These are phyloP conservation scores for Solanum raphanifolium DNA, from an alignment of 257 asterid genomes.

Conservation along the genomic window DNA sequence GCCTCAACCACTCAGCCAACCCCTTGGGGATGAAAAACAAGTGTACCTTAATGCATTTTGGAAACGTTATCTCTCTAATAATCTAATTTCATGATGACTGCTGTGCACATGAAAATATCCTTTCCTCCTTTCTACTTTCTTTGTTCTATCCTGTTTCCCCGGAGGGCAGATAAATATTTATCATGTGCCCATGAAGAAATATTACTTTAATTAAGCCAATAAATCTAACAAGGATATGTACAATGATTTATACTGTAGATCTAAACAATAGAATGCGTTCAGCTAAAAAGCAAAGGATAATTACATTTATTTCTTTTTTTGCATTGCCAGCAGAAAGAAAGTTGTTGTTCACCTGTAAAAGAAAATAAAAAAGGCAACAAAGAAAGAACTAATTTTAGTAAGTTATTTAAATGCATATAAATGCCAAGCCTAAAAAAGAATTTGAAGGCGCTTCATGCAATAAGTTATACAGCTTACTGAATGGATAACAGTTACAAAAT, in stretches of 20 bases:
- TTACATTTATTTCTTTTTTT: conserved; percentile 84
- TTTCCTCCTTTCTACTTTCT: neutral
- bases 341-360: conserved; percentile 83
- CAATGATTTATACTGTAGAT: neutral
- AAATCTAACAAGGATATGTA: neutral
- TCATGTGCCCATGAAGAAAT: neutral
- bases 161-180: neutral
- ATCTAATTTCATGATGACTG: neutral
- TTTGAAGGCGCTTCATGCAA: neutral
- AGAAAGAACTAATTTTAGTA: neutral
- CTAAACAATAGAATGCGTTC: neutral
- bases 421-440: neutral
- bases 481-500: neutral
- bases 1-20: neutral
- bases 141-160: neutral
- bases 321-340: conserved; percentile 91
- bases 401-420: neutral
- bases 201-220: neutral
- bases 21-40: neutral
- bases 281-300: conserved; percentile 6
- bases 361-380: neutral
- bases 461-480: neutral
- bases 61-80: neutral
- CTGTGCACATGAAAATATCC: neutral
- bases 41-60: neutral